Evolutionary conservation across 139 green algal genomes (phyloP).

Genomic region (Asterochloris sp.): DNA sequence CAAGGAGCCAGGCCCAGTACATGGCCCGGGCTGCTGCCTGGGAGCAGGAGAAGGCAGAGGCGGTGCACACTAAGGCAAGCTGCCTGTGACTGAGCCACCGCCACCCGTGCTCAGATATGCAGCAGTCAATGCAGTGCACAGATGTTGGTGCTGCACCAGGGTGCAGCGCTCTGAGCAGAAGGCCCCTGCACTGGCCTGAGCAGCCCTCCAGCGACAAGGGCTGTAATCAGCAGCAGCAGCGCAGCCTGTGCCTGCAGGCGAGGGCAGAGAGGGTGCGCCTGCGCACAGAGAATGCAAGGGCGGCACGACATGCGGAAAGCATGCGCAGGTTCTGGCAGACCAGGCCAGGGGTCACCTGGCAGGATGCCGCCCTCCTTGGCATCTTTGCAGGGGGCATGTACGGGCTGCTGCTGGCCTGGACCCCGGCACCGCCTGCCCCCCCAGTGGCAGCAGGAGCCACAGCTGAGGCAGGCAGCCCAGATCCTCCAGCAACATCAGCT

Average conservation of each 20-base stretch:
- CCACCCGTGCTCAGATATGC: background rate
- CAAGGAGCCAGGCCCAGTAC: slow-evolving; percentile 18
- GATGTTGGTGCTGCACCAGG: no score
- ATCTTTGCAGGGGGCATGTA: slow-evolving; percentile 12
- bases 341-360: slow-evolving; percentile 6
- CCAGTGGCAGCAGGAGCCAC: no score
- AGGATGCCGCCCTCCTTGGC: slow-evolving; percentile 5
- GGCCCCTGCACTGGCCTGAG: no score
- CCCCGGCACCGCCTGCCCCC: no score
- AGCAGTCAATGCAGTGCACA: background rate
- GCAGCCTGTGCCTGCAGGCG: slow-evolving; percentile 13
- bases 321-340: slow-evolving; percentile 47
- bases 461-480: no score
- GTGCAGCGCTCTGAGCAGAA: no score
- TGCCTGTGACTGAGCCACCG: background rate
- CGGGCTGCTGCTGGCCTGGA: background rate
- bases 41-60: slow-evolving; percentile 47
- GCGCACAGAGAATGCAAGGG: slow-evolving; percentile 23
- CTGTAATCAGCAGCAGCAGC: no score
- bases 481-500: no score
- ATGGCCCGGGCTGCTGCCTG: slow-evolving; percentile 30
- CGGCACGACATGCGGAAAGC: slow-evolving; percentile 30
- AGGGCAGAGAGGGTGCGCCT: slow-evolving; percentile 25
- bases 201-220: no score
- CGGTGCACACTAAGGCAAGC: slow-evolving; percentile 30